Evolutionary conservation across 2,329 filamentous ascomycete species (phyloP).

Genomic region (Diaporthe caulivora): DNA sequence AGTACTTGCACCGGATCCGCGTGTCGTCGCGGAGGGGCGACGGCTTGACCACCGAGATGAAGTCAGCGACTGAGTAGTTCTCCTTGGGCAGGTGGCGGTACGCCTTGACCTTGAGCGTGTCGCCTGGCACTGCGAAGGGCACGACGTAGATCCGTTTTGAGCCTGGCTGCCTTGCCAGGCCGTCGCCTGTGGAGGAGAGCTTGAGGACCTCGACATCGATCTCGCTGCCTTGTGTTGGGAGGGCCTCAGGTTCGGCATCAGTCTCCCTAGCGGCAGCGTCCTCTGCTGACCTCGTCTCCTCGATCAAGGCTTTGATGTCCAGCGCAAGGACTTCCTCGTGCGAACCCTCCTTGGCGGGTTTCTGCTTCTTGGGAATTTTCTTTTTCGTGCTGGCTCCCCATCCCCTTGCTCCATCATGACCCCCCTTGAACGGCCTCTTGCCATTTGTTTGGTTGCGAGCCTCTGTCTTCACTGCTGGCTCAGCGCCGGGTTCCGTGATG

Average conservation of each 20-base stretch:
- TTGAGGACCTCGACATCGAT: conserved; percentile 85
- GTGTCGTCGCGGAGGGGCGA: conserved; percentile 82
- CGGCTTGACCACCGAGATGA: conserved; percentile 80
- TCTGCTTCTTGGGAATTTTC: conserved; percentile 70
- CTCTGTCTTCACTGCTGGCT: conserved; percentile 21
- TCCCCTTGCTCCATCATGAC: conserved; percentile 11
- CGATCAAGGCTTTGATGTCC: conserved; percentile 71
- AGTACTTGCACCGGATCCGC: conserved; percentile 87
- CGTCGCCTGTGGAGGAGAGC: conserved; percentile 93
- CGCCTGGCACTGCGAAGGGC: conserved; percentile 89
- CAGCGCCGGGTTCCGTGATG: conserved; percentile 2
- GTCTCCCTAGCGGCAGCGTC: conserved; percentile 46
- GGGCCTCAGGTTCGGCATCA: conserved; percentile 42
- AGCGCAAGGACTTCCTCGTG: conserved; percentile 75
- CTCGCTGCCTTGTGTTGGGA: conserved; percentile 79
- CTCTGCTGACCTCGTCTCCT: conserved; percentile 53
- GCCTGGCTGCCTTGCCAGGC: conserved; percentile 79
- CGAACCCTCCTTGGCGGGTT: conserved; percentile 65
- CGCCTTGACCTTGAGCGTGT: conserved; percentile 82
- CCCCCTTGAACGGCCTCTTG: conserved; percentile 35
- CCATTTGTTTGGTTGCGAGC: not conserved
- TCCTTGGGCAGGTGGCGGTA: conserved; percentile 76
- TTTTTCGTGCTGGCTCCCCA: conserved; percentile 56
- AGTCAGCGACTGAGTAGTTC: conserved; percentile 83
- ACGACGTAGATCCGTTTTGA: conserved; percentile 83